phyloP scores from a whole-genome alignment of 441 rosid species.

The Erodium trifolium region DNA sequence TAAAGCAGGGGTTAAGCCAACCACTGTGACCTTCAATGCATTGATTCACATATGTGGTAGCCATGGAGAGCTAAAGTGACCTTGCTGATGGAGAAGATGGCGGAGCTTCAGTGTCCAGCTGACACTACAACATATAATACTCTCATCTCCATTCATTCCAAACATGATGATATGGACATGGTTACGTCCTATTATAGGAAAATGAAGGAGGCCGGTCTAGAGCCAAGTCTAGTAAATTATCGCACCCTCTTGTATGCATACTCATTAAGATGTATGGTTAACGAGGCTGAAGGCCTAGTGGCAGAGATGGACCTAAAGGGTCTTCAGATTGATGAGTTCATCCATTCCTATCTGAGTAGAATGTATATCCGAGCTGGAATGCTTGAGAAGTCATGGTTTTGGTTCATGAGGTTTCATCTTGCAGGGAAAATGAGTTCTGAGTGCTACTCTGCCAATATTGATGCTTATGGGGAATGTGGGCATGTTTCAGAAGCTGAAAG shows the following conservation, averaged over 20 bases:
- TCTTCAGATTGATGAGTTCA: conserved; percentile 72
- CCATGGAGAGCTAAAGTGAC: conserved; percentile 7
- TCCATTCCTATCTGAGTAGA: conserved; percentile 76
- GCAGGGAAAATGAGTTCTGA: conserved; percentile 63
- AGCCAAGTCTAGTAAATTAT: conserved; percentile 44
- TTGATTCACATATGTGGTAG: conserved; percentile 4
- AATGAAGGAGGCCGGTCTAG: conserved; percentile 6
- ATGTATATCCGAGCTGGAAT: conserved; percentile 72
- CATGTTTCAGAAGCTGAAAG: conserved; percentile 51
- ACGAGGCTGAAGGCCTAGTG: conserved; percentile 58
- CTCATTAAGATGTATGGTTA: conserved; percentile 70
- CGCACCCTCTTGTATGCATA: conserved; percentile 76
- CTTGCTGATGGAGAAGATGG: conserved; percentile 7
- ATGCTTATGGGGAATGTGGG: conserved; percentile 77
- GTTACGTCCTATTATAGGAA: not conserved
- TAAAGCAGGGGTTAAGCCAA: not conserved
- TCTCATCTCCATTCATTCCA: conserved; percentile 1
- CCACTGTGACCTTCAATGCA: conserved; percentile 9
- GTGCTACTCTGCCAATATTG: conserved; percentile 80
- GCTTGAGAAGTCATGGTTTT: conserved; percentile 77
- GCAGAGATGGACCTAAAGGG: conserved; percentile 54
- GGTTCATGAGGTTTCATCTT: conserved; percentile 74
- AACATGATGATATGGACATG: conserved; percentile 1
- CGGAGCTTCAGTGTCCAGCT: conserved; percentile 3
- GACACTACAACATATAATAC: conserved; percentile 7